These are phyloP conservation scores for Pyrenochaeta sp. DNA, from an alignment of 2,329 filamentous ascomycete species.

Conservation along the genomic window DNA sequence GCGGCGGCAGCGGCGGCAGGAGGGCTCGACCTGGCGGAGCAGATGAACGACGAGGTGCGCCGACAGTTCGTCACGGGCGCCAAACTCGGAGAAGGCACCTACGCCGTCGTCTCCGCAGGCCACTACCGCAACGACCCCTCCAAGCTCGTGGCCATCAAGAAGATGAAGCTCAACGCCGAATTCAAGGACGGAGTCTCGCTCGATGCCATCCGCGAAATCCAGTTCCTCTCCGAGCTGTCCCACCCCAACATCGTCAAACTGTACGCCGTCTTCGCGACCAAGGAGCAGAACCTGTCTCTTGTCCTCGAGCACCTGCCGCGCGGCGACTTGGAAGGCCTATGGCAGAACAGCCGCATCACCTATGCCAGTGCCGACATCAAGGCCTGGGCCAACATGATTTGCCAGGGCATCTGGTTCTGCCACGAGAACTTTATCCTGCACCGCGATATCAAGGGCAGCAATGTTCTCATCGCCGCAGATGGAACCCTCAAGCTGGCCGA, in stretches of 20 bases:
- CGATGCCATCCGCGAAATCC: slow-evolving; percentile 94
- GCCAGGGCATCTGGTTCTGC: slow-evolving; percentile 92
- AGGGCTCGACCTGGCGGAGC: slow-evolving; percentile 53
- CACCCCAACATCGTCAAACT: slow-evolving; percentile 97
- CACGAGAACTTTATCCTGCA: slow-evolving; percentile 94
- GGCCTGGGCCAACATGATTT: slow-evolving; percentile 98
- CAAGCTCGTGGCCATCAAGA: slow-evolving; percentile 87
- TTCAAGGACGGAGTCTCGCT: slow-evolving; percentile 91
- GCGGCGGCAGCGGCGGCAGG: slow-evolving; percentile 27
- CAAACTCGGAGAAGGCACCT: slow-evolving; percentile 95
- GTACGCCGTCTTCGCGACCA: slow-evolving; percentile 91
- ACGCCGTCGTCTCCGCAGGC: slow-evolving; percentile 92
- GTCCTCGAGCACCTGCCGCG: slow-evolving; percentile 92
- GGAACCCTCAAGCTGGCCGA: slow-evolving; percentile 95
- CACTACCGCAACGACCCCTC: slow-evolving; percentile 76
- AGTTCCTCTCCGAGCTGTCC: slow-evolving; percentile 89
- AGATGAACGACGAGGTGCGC: slow-evolving; percentile 63
- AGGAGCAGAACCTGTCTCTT: slow-evolving; percentile 94
- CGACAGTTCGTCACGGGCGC: slow-evolving; percentile 91
- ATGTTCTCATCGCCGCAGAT: slow-evolving; percentile 90
- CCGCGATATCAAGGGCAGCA: slow-evolving; percentile 99
- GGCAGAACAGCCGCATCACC: slow-evolving; percentile 78
- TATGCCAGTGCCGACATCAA: slow-evolving; percentile 94
- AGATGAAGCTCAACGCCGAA: slow-evolving; percentile 86
- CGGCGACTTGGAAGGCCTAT: slow-evolving; percentile 91